Evolutionary conservation across 1,139 yeast genomes (phyloP).

Genomic region (Candida pseudoviswanathii): DNA sequence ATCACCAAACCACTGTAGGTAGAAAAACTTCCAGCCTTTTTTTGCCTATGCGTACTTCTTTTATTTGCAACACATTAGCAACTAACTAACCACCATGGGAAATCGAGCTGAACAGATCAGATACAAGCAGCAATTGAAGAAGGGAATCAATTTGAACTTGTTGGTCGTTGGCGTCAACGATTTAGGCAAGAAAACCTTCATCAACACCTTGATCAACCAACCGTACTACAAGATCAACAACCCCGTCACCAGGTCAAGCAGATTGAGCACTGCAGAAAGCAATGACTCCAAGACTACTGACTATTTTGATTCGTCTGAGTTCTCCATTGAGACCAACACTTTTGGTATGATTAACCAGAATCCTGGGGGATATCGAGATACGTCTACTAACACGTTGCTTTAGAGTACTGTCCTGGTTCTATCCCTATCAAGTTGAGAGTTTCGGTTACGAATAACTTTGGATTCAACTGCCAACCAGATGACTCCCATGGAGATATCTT

Average conservation of each 20-base stretch:
- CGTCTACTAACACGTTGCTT: neutral
- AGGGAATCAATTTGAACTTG: conserved; percentile 30
- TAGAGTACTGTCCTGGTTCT: conserved; percentile 12
- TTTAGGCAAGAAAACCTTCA: conserved; percentile 34
- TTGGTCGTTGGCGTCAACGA: conserved; percentile 39
- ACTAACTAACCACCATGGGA: neutral
- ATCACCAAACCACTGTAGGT: too few species aligned
- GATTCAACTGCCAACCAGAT: conserved; percentile 32
- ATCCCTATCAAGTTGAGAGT: conserved; percentile 29
- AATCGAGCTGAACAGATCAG: conserved; percentile 10
- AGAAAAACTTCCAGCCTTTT: neutral
- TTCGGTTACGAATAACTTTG: conserved; percentile 30
- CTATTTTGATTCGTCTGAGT: conserved; percentile 2
- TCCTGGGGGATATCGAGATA: too few species aligned
- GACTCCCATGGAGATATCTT: conserved; percentile 3
- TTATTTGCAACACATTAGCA: conserved; percentile 1
- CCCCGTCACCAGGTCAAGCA: neutral
- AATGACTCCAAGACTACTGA: neutral
- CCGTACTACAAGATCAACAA: conserved; percentile 14
- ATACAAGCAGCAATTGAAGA: conserved; percentile 15
- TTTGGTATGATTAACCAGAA: conserved; percentile 15
- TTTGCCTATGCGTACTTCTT: neutral
- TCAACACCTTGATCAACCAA: conserved; percentile 32
- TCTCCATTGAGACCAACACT: conserved; percentile 10
- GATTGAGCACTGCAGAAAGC: conserved; percentile 2